Percentiles rank a stretch among this genome's conserved stretches.
Evolutionary conservation across 2,329 filamentous ascomycete species (phyloP).

Genomic region (Pseudogymnoascus destructans): DNA sequence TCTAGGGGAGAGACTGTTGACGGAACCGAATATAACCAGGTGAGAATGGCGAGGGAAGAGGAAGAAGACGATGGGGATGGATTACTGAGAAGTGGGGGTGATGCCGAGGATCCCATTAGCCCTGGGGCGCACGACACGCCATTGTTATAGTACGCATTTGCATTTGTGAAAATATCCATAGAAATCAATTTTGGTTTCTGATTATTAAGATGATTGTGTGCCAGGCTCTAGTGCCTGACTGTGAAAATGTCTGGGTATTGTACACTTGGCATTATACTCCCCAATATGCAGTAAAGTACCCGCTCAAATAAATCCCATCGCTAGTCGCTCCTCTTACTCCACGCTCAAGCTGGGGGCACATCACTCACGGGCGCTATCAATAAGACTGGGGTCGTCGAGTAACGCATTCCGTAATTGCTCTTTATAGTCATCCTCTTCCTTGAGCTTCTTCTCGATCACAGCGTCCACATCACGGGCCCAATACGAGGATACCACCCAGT

Average conservation of each 20-base stretch:
- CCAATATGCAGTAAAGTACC: background rate
- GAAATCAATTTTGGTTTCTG: background rate
- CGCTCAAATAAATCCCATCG: background rate
- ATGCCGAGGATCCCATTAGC: constrained; percentile 17
- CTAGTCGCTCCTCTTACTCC: background rate
- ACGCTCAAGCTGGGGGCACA: background rate
- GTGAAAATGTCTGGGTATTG: background rate
- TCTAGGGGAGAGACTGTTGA: constrained; percentile 32
- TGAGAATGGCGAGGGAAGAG: constrained; percentile 29
- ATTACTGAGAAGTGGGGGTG: constrained; percentile 29
- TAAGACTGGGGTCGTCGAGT: background rate
- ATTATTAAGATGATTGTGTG: background rate
- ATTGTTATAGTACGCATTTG: constrained; percentile 7
- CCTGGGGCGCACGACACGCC: constrained; percentile 3
- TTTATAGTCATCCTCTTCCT: constrained; percentile 11
- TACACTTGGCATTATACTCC: background rate
- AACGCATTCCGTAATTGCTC: constrained; percentile 11
- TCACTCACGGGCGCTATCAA: background rate
- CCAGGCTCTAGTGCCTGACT: background rate
- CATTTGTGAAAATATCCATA: constrained; percentile 2
- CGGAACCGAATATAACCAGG: constrained; percentile 24
- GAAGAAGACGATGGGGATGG: constrained; percentile 32
- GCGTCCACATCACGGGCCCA: constrained; percentile 11
- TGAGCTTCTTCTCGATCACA: constrained; percentile 9
- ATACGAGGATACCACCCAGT: constrained; percentile 12